These are phyloP conservation scores for Aureobasidium sp. DNA, from an alignment of 2,329 filamentous ascomycete genomes.

Conservation along the genomic window DNA sequence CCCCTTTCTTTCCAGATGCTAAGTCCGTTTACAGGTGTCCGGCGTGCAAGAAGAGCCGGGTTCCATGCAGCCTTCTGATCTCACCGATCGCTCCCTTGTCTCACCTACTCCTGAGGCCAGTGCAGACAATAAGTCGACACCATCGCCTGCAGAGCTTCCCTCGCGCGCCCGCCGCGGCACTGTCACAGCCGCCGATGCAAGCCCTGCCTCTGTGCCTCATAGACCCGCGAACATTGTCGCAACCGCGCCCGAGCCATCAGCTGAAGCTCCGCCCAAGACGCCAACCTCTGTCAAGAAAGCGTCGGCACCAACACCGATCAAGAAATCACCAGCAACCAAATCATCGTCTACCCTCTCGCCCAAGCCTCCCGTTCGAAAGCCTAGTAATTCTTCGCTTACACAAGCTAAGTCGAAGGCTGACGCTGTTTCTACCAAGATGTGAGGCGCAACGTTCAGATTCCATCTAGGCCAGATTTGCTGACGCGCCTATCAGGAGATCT, in stretches of 20 bases:
- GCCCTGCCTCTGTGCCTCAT: neutral
- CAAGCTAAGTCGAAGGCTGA: slow-evolving; percentile 21
- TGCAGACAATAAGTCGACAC: neutral
- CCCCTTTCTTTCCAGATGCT: neutral
- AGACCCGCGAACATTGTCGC: slow-evolving; percentile 3
- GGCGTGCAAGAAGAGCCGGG: slow-evolving; percentile 37
- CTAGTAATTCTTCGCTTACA: slow-evolving; percentile 29
- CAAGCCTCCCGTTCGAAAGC: slow-evolving; percentile 8
- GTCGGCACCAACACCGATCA: slow-evolving; percentile 12
- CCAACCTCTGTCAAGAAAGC: slow-evolving; percentile 23
- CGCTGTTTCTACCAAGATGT: slow-evolving; percentile 31
- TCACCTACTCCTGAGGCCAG: neutral
- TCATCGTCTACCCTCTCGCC: slow-evolving; percentile 14
- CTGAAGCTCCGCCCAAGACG: slow-evolving; percentile 6
- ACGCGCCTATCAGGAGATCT: slow-evolving; percentile 13
- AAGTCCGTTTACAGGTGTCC: slow-evolving; percentile 22
- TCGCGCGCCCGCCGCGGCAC: slow-evolving; percentile 16
- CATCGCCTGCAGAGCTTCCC: neutral
- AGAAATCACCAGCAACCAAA: slow-evolving; percentile 15
- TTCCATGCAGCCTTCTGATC: slow-evolving; percentile 21
- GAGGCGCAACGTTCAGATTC: neutral
- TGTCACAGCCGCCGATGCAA: slow-evolving; percentile 1
- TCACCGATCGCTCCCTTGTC: slow-evolving; percentile 18
- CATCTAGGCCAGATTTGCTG: neutral
- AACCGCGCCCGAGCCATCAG: neutral